Evolutionary conservation across 345 rosid genomes (phyloP), one percentile per base, ranked within the genome.

Genomic region (Psidium friedrichsthalianum): DNA sequence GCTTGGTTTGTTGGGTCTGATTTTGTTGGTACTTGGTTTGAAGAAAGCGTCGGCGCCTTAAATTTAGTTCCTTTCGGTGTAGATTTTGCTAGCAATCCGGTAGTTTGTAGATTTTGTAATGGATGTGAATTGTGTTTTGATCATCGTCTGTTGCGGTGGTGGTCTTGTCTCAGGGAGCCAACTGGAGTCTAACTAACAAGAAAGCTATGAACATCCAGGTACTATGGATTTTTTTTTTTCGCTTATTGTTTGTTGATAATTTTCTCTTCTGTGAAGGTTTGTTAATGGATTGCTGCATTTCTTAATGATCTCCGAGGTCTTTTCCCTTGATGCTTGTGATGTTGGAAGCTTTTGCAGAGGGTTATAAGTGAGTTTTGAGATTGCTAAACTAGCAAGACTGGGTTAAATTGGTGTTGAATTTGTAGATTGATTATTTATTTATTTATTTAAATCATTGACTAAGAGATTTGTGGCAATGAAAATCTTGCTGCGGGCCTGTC

Each of bases 151-250:
- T 36, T 69, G 47, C 47, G 78, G 24, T 32, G 47, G 3, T 56
- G 69, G 21, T 82, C 20, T 51, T 74, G 83, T 27, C 51, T 21
- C 88, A 92, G 95, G 94, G 36, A 93, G 95, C 89, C 94, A 91
- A 76, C 88, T 93, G 82, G 94, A 91, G 36, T 11, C 90, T 56
- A 93, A 93, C 90, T 56, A 93, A 93, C 92, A 91, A 91, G 92
- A 93, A 93, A 78, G 95, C 93, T 11, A 93, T 93, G 95, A 44
- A 88, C 32, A 90, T 93, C 89, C 94, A 91, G 93, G 95, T 91
- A 90, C 52, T 82, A 81, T 47, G 55, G 11, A 36, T 69, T 47
- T 69, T 47, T 81, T 54, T 47, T 47, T 81, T 81, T n/a, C 13
- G 21, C 49, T 81, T 81, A 4, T 47, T 47, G 55, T 15, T 25